Evolutionary conservation across 192 early-diverging fungal species (phyloP), one percentile per base, ranked within the genome.

Genomic region (Backusella mclennaniae): DNA sequence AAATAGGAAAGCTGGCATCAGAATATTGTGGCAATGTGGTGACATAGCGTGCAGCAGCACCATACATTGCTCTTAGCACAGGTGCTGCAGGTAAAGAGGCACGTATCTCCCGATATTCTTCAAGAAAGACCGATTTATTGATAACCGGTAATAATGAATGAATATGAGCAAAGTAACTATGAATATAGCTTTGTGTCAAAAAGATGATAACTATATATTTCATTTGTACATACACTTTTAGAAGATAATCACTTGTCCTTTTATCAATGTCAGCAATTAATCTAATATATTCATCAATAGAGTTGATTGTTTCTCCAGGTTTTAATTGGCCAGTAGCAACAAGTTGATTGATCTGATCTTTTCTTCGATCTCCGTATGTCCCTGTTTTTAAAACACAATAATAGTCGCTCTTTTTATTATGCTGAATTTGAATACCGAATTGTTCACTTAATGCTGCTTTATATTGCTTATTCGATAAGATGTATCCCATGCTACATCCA

Each of bases 121-220:
- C 78, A 74, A 92, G 77, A 72, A 94, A 92, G 5, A 87, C 79
- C 0, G 80, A 76, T 74, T 90, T 91, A 81, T 92, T 87, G 31
- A 94, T 77, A 6, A 94, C 84, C 1, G 93, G 93, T 74, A 94
- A 82, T 21, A 84, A 86, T 12, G 93, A 90, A 71, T 94, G 93
- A 1, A 92, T 83, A 73, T 88, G 87, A 14, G 73, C 84, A 79
- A 93, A 94, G 72, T 91, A 94, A 19, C 83, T 76, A 33, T 29
- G 1, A 1, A 35, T 23, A 12, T 5, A 11, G 36, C 5, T 7
- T 8, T 9, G 21, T 63, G 26, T 29, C 56, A 63, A 26, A n/a
- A 29, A 29, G 9, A 26, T 5, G 21, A 14, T 17, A 33, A 7
- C 0, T 19, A 19, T 39, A 2, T 49, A 6, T 56, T 53, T 53